A percentile compares a stretch with the other conserved stretches of the same genome.
phyloP scores from a whole-genome alignment of 176 grass and related monocot species.

The Chrysopogon serrulatus region DNA sequence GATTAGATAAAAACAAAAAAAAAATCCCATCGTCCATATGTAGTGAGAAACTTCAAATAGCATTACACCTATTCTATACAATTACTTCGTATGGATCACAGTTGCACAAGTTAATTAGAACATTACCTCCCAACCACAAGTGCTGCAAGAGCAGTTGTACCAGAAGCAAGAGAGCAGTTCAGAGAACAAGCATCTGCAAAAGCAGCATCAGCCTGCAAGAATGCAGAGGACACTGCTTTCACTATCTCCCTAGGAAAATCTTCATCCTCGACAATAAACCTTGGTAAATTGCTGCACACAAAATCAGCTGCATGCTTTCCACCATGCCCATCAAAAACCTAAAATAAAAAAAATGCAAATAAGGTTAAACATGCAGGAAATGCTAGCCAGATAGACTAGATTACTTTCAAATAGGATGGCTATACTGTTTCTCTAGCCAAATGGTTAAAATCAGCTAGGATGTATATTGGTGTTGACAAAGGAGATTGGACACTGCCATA shows the following conservation, averaged over 20 bases:
- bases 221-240: conserved; percentile 77
- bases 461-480: neutral
- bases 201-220: conserved; percentile 85
- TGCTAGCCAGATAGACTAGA: neutral
- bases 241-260: conserved; percentile 78
- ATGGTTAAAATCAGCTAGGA: conserved; percentile 2
- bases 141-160: conserved; percentile 84
- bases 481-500: neutral
- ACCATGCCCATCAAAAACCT: conserved; percentile 99
- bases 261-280: conserved; percentile 69
- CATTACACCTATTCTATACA: neutral
- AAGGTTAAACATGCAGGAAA: conserved; percentile 17
- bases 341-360: conserved; percentile 17
- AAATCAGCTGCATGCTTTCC: conserved; percentile 97
- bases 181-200: conserved; percentile 78
- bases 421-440: neutral
- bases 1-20: neutral
- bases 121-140: conserved; percentile 76
- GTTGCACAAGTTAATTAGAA: neutral
- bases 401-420: neutral
- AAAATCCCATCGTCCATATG: neutral
- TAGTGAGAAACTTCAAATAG: neutral
- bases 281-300: conserved; percentile 76
- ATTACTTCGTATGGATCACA: neutral
- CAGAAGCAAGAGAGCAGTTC: conserved; percentile 78